Evolutionary conservation across 768 basidiomycete species (phyloP), one percentile per base, ranked within the genome.

Genomic region (Termitomyces sp.): DNA sequence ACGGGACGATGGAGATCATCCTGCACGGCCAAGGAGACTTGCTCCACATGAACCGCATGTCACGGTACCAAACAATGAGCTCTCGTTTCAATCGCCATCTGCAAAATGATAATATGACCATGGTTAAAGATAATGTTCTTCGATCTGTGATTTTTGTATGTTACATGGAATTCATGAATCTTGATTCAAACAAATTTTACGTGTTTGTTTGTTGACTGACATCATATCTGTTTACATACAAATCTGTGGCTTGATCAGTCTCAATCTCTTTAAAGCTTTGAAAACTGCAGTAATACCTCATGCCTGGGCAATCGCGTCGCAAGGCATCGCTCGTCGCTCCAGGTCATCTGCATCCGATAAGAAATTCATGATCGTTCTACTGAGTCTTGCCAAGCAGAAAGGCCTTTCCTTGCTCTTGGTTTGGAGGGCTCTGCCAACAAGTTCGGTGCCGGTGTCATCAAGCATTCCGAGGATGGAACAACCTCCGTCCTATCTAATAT

Each of bases 391-490:
- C 38, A 12, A 18, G 10, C 50, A 92, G 90, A 83, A 60, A 79
- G 79, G 53, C 79, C 88, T 16, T 84, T 86, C 69, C 74, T 97
- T 23, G 95, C 96, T n/a, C 83, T 99, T 20, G 97, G 97, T 23
- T 85, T 99, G 38, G 97, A 99, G 74, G 97, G 97, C 14, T 95
- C 93, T 18, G 97, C 97, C 47, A 99, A 99, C 77, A 99, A 99
- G 72, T 82, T 99, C 35, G 97, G 97, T 12, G 92, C 89, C 20
- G 97, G 97, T 10, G 79, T 98, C 51, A 92, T 98, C 72, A 84
- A 84, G 65, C 97, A 99, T 69, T 78, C 79, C 18, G 78, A 83
- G 26, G 82, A 93, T 70, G 87, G 88, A 26, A 82, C 85, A 35
- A 83, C 88, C 1, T 76, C 78, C 26, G 92, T 98, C 14, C 81